Base-by-base conservation (phyloP, 495 filamentous ascomycete genomes). In the Aspergillus incahuasiensis region DNA sequence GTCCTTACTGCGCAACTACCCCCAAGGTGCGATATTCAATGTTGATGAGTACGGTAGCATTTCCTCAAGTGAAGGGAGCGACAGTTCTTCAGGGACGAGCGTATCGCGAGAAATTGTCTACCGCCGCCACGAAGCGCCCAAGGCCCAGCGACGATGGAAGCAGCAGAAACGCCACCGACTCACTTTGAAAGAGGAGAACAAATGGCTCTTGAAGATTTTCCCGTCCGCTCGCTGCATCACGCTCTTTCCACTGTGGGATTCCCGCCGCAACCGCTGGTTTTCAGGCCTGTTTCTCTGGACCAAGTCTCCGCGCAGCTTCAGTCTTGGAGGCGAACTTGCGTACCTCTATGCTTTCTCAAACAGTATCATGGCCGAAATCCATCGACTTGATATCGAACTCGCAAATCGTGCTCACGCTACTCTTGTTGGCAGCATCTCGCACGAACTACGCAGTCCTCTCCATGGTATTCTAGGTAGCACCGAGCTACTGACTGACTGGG, bases 361-460 rank as follows among this genome's bases (percentile, higher is more conserved):
- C 51, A 76, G 70, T 21, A 68, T 82, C 56, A 85, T 83, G 80
- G 78, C 78, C 13, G 81, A 84, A 54, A 75, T 84, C 0, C 70
- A 74, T 3, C 74, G 78, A 28, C 57, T 86, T 18, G 70, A 75
- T 49, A 65, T 66, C 9, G 66, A 68, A 41, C 54, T 52, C 40
- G 71, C 73, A 19, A 68, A 78, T 45, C 63, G 62, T 35, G 74
- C 74, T 34, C 86, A 88, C 59, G 73, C 78, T 1, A 82, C 82
- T 34, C 82, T 87, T 55, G 80, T 88, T 34, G 80, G 79, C 0
- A 82, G 79, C 18, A 81, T 60, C 32, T 55, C 45, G 18, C 59
- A 62, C 19, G 54, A 62, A 20, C 48, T 60, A 12, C 54, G 54
- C 15, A 53, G 39, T 18, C 58, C 54, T 1, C 34, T 60, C 5